Percentiles rank a stretch among this genome's conserved stretches.
Evolutionary conservation across 2,329 filamentous ascomycete species (phyloP).

Genomic region (Pseudocercospora musae): DNA sequence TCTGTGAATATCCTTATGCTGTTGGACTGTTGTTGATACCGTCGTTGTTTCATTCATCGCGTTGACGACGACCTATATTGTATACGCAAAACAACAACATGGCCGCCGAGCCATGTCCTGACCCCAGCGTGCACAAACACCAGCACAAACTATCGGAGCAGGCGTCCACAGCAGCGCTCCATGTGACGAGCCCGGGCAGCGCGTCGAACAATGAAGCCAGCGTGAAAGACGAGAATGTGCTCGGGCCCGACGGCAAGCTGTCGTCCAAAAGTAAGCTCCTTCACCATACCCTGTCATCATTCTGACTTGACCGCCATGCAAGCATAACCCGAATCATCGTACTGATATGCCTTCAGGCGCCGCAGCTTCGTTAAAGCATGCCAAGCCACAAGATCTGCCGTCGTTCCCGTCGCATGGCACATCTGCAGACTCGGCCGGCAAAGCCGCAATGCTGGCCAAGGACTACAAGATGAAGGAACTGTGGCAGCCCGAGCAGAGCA

Average conservation of each 20-base stretch:
- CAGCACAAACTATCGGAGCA: slow-evolving; percentile 45
- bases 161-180: slow-evolving; percentile 61
- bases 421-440: slow-evolving; percentile 60
- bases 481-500: slow-evolving; percentile 62
- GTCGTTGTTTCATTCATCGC: background rate
- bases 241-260: slow-evolving; percentile 54
- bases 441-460: slow-evolving; percentile 57
- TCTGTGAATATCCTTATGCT: background rate
- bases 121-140: slow-evolving; percentile 44
- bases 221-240: slow-evolving; percentile 31
- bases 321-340: background rate
- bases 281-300: background rate
- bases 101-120: slow-evolving; percentile 37
- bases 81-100: slow-evolving; percentile 8
- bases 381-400: slow-evolving; percentile 68
- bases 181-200: slow-evolving; percentile 41
- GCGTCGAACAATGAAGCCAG: slow-evolving; percentile 32
- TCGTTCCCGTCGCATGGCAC: slow-evolving; percentile 73
- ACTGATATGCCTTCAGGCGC: slow-evolving; percentile 45
- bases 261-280: slow-evolving; percentile 53
- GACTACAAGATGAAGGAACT: slow-evolving; percentile 60
- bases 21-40: background rate
- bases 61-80: background rate
- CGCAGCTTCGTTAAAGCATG: slow-evolving; percentile 65
- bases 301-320: background rate